A percentile compares a stretch with the other conserved stretches of the same genome.
These are phyloP conservation scores for Naganishia cerealis DNA, from an alignment of 1,284 basidiomycete genomes.

Conservation along the genomic window DNA sequence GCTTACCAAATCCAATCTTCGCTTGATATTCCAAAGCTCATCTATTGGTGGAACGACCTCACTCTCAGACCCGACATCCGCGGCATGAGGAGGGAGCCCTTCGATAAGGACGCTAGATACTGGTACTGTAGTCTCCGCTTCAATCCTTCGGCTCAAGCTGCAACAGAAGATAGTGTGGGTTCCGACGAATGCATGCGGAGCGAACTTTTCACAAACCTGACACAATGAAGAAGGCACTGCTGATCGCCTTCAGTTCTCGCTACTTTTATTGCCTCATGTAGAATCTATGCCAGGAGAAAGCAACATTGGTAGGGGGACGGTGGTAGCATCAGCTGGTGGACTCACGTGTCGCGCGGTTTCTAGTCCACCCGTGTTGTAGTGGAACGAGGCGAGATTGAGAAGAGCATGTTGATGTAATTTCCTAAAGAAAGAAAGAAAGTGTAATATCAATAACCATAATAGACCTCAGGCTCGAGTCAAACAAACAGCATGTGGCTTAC, in stretches of 20 bases:
- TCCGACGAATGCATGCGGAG: conserved; percentile 34
- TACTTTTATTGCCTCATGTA: conserved; percentile 50
- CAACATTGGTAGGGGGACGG: background rate
- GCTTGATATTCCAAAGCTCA: conserved; percentile 49
- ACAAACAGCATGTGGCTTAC: conserved; percentile 25
- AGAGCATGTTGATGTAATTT: conserved; percentile 52
- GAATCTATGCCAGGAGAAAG: conserved; percentile 35
- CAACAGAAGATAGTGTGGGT: conserved; percentile 36
- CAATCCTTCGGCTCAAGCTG: conserved; percentile 35
- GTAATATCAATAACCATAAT: background rate
- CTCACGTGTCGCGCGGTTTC: conserved; percentile 43
- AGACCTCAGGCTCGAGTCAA: background rate
- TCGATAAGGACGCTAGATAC: conserved; percentile 27
- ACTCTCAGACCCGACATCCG: conserved; percentile 30
- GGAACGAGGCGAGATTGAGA: conserved; percentile 51
- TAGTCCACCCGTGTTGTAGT: conserved; percentile 49
- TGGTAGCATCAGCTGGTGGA: background rate
- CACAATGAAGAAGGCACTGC: conserved; percentile 47
- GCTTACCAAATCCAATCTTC: conserved; percentile 48
- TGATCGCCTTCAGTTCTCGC: conserved; percentile 48
- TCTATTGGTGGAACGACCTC: conserved; percentile 43
- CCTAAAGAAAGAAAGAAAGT: conserved; percentile 25
- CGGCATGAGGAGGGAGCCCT: conserved; percentile 27
- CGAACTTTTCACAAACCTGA: conserved; percentile 40
- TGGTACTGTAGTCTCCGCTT: conserved; percentile 27